Base-by-base conservation (phyloP, 192 early-diverging fungal species). In the Paraglomus brasilianum region DNA sequence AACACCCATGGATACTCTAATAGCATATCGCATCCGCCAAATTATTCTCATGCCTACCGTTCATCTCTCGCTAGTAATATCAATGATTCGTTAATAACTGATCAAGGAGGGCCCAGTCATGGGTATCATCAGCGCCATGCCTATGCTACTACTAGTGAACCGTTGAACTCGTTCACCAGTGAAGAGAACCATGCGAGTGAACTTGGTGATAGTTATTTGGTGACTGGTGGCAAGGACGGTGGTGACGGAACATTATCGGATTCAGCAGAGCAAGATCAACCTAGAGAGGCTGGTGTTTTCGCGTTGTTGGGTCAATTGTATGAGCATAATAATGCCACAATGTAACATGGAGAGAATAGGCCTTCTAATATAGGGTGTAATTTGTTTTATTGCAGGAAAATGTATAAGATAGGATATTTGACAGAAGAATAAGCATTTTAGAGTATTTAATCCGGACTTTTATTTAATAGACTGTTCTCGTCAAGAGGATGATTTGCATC, bases 301-400 rank as follows among this genome's bases (percentile, higher is more conserved):
- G 83, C 80, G 0, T 56, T 86, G 15, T 65, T 86, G 22, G 84
- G 84, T 30, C 80, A 81, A 69, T 78, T 86, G 19, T 84, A 86
- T 74, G 83, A 84, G 22, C 66, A 83, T 52, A 82, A 80, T 67
- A 80, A 80, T 73, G 64, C 76, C 53, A 66, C 72, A 10, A 68
- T 75, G 76, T 77, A 30, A 30, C 30, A 30, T n/a, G n/a, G n/a
- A n/a, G n/a, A 30, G 30, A 3, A 30, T 30, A 3, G 30, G 30
- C n/a, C n/a, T n/a, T 30, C 30, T 30, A 3, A 30, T 2, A 30
- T 30, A 30, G 30, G 30, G 3, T 30, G 30, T 30, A 30, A 30
- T 30, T 30, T 30, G 30, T 1, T 30, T 30, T 30, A 30, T 30
- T 30, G 30, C 30, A 30, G 30, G 30, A 3, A 30, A 30, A 30